phyloP scores from a whole-genome alignment of 495 filamentous ascomycete species.

The Cetradonia linearis region DNA sequence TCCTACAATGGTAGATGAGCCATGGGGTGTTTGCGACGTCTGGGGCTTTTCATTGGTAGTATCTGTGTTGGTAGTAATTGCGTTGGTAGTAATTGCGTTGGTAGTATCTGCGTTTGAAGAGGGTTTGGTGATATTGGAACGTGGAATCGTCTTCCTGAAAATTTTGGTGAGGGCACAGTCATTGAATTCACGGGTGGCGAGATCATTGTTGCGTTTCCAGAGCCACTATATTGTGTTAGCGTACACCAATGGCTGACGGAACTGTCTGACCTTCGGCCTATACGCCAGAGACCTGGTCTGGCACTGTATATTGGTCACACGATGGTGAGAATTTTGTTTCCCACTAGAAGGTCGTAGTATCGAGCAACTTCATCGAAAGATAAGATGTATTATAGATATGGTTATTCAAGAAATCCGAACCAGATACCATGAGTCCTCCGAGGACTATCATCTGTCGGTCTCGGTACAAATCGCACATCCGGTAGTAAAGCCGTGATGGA shows the following conservation, averaged over 20 bases:
- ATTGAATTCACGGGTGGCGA: background rate
- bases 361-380: background rate
- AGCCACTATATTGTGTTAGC: background rate
- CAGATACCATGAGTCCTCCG: background rate
- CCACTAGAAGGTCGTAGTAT: background rate
- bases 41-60: background rate
- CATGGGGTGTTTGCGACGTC: background rate
- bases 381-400: background rate
- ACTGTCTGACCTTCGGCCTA: background rate
- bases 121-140: background rate
- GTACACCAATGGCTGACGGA: too few species aligned
- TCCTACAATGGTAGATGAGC: background rate
- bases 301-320: background rate
- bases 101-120: background rate
- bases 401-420: background rate
- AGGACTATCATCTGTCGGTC: constrained; percentile 3
- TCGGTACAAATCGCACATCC: background rate
- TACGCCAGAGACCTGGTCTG: background rate
- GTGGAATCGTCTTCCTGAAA: background rate
- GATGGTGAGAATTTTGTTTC: background rate
- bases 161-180: background rate
- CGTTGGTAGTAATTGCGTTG: background rate
- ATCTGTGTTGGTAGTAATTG: background rate
- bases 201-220: background rate
- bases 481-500: background rate